Evolutionary conservation across 768 basidiomycete species (phyloP).

Genomic region (Coprinopsis strossmayeri): DNA sequence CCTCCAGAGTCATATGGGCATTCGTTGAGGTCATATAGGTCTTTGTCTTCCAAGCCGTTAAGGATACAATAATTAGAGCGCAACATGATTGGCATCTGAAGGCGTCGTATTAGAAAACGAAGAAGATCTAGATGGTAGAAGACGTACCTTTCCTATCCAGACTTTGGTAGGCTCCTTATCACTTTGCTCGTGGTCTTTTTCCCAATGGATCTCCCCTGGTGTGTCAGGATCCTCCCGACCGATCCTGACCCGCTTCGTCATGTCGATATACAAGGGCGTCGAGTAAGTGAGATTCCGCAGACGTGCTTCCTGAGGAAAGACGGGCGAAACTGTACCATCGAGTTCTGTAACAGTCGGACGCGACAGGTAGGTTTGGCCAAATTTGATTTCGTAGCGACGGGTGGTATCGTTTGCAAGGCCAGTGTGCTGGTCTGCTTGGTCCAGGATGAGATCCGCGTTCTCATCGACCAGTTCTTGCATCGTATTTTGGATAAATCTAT

Average conservation of each 20-base stretch:
- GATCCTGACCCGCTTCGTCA: conserved; percentile 78
- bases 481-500: conserved; percentile 98
- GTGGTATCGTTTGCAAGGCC: conserved; percentile 76
- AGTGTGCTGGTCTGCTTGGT: conserved; percentile 94
- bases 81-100: conserved; percentile 95
- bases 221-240: conserved; percentile 77
- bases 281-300: conserved; percentile 95
- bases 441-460: conserved; percentile 89
- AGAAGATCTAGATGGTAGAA: background rate
- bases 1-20: conserved; percentile 99
- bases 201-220: conserved; percentile 77
- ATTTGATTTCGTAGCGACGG: conserved; percentile 94
- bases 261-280: conserved; percentile 91
- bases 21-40: conserved; percentile 89
- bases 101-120: background rate
- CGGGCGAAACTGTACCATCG: conserved; percentile 88
- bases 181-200: conserved; percentile 59
- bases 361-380: conserved; percentile 96
- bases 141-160: conserved; percentile 86
- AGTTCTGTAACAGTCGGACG: conserved; percentile 92
- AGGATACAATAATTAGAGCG: conserved; percentile 94
- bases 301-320: conserved; percentile 96
- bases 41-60: conserved; percentile 67
- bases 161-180: conserved; percentile 73
- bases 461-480: conserved; percentile 99